phyloP scores from a whole-genome alignment of 2,329 filamentous ascomycete genomes.

The Coleophoma crateriformis region DNA sequence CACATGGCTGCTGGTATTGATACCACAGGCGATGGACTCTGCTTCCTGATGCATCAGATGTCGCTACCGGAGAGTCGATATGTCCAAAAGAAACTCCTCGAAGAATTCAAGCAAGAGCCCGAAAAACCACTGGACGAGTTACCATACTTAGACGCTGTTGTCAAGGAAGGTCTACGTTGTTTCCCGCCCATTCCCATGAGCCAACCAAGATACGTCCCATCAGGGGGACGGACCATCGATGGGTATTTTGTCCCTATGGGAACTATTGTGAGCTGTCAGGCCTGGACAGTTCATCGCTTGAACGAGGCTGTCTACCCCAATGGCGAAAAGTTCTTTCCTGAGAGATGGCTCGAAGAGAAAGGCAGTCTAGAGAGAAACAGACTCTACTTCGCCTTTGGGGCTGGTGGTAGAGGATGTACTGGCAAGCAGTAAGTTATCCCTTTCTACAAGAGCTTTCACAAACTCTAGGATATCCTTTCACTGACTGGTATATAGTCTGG shows the following conservation, averaged over 20 bases:
- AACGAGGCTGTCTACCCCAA: constrained; percentile 67
- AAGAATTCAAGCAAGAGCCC: constrained; percentile 42
- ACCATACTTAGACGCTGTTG: constrained; percentile 55
- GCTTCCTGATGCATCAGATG: constrained; percentile 67
- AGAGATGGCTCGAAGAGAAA: constrained; percentile 72
- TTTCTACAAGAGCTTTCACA: not conserved
- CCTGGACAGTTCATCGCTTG: constrained; percentile 53
- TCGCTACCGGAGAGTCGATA: constrained; percentile 50
- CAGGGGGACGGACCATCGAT: constrained; percentile 48
- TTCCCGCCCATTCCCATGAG: constrained; percentile 64
- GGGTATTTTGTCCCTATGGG: constrained; percentile 46
- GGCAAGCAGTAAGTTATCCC: constrained; percentile 55
- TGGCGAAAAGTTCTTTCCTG: constrained; percentile 72
- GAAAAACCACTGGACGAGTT: constrained; percentile 40
- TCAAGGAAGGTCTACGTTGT: constrained; percentile 56
- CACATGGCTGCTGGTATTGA: constrained; percentile 68
- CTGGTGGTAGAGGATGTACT: constrained; percentile 59
- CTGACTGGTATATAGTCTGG: constrained; percentile 36
- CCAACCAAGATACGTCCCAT: constrained; percentile 53
- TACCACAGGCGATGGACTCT: constrained; percentile 64
- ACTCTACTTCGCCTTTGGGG: constrained; percentile 60
- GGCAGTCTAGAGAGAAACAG: constrained; percentile 67
- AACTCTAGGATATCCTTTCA: no score
- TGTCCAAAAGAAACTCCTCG: constrained; percentile 45
- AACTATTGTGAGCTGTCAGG: constrained; percentile 55